Evolutionary conservation across 2,329 filamentous ascomycete species (phyloP), one percentile per base, ranked within the genome.

Genomic region (Cercospora beticola): DNA sequence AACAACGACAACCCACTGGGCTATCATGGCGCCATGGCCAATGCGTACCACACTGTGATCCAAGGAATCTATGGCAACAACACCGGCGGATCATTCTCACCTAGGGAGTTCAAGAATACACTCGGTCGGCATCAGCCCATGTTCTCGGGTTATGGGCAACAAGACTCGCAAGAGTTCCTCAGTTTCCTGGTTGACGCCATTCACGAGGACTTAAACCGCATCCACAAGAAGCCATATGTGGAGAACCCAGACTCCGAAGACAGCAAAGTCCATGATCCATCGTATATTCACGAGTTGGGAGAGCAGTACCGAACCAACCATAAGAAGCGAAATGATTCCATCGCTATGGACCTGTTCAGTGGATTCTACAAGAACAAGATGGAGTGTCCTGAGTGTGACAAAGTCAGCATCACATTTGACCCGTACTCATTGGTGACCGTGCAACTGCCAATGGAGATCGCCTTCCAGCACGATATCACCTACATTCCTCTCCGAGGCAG

Each of bases 361-460:
- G 95, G 95, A 71, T 93, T 98, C 86, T 99, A 98, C 86, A 97
- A 98, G 82, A 98, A 96, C 56, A 98, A 94, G 0, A 87, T 99
- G 71, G 90, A 95, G 71, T 99, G 95, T 77, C 95, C 95, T 0
- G 87, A 86, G 7, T 99, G 95, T 79, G 87, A 90, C 74, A 99
- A 98, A 82, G 91, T 98, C 80, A 97, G 94, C 86, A 97, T 99
- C 75, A 98, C 95, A 0, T 99, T 99, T 77, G 95, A 99, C 78
- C 95, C 95, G 0, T 99, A 97, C 84, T 97, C 93, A 79, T 95
- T 96, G 72, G 82, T 99, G 68, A 97, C 95, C 0, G 83, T 99
- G 26, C 95, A 96, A 67, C 83, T 99, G 36, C 95, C 95, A 0
- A 88, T 97, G 65, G 91, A 95, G 78, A 93, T 90, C 72, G 86